Percentiles rank a stretch among this genome's conserved stretches.
These are phyloP conservation scores for Xylaria nigripes DNA, from an alignment of 495 filamentous ascomycete species.

Conservation along the genomic window DNA sequence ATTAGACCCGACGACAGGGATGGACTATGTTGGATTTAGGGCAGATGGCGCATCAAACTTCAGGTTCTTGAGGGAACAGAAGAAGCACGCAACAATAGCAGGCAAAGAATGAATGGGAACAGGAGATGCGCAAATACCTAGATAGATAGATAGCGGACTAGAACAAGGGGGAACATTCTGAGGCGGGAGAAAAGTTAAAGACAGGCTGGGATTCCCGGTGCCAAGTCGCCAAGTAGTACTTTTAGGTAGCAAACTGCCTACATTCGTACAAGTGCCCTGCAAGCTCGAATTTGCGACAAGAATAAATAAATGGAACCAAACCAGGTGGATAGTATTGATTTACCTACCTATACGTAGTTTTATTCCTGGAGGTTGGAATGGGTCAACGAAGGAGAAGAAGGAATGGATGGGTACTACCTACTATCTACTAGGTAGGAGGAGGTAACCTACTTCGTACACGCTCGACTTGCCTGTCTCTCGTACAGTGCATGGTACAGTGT, in stretches of 20 bases:
- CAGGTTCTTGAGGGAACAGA: neutral
- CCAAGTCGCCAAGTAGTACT: neutral
- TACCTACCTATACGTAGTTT: too few species aligned
- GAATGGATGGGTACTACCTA: too few species aligned
- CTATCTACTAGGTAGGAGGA: too few species aligned
- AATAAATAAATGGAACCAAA: too few species aligned
- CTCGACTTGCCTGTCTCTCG: too few species aligned
- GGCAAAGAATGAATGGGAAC: neutral
- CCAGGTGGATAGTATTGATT: too few species aligned
- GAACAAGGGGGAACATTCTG: constrained; percentile 4
- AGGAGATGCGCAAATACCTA: neutral
- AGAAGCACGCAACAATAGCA: constrained; percentile 2
- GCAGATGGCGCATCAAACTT: neutral
- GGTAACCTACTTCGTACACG: too few species aligned
- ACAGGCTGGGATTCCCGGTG: neutral
- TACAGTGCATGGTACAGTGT: too few species aligned
- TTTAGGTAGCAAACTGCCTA: neutral
- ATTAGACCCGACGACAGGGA: neutral
- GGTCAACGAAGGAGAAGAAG: too few species aligned
- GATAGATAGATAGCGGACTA: neutral
- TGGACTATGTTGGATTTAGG: neutral
- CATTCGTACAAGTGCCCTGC: neutral
- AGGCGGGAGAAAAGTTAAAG: neutral
- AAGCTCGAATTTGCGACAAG: too few species aligned
- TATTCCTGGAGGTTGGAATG: too few species aligned